A percentile compares a stretch with the other conserved stretches of the same genome.
phyloP scores from a whole-genome alignment of 2,329 filamentous ascomycete species.

The Colletotrichum australisinense region DNA sequence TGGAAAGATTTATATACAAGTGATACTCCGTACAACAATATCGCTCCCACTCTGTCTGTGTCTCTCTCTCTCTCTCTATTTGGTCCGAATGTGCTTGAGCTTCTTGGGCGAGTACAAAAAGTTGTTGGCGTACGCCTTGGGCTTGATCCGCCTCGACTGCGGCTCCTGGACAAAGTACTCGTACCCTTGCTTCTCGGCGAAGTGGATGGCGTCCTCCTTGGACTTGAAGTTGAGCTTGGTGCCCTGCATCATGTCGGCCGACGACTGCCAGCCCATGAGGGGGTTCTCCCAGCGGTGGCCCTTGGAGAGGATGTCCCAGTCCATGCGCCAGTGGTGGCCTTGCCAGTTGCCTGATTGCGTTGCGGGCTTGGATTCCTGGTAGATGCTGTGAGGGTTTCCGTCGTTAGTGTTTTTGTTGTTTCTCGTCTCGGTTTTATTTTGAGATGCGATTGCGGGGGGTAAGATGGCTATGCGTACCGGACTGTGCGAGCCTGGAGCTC shows the following conservation, averaged over 20 bases:
- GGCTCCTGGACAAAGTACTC: constrained; percentile 99
- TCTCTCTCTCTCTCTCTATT: constrained; percentile 60
- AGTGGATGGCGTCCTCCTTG: constrained; percentile 94
- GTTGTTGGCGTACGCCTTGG: constrained; percentile 98
- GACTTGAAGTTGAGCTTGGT: constrained; percentile 89
- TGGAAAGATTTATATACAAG: constrained; percentile 43
- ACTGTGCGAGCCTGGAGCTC: constrained; percentile 95
- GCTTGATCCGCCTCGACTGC: constrained; percentile 84
- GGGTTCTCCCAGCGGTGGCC: constrained; percentile 99
- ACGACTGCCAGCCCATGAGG: constrained; percentile 98
- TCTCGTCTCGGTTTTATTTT: too few relatives aligned
- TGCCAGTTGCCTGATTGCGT: constrained; percentile 95
- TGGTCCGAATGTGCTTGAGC: constrained; percentile 87
- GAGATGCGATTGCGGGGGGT: too few relatives aligned
- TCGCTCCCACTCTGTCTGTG: too few relatives aligned
- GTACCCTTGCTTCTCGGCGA: constrained; percentile 98
- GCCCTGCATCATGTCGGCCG: constrained; percentile 93
- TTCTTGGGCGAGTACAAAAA: constrained; percentile 88
- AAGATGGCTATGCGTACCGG: constrained; percentile 75
- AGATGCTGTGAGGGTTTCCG: constrained; percentile 77
- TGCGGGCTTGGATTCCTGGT: constrained; percentile 89
- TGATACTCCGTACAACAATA: constrained; percentile 12
- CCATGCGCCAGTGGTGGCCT: constrained; percentile 91
- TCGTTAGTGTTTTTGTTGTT: too few relatives aligned
- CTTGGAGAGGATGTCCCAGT: constrained; percentile 94